phyloP scores from a whole-genome alignment of 2,329 filamentous ascomycete genomes.

The Aureobasidium sp. region DNA sequence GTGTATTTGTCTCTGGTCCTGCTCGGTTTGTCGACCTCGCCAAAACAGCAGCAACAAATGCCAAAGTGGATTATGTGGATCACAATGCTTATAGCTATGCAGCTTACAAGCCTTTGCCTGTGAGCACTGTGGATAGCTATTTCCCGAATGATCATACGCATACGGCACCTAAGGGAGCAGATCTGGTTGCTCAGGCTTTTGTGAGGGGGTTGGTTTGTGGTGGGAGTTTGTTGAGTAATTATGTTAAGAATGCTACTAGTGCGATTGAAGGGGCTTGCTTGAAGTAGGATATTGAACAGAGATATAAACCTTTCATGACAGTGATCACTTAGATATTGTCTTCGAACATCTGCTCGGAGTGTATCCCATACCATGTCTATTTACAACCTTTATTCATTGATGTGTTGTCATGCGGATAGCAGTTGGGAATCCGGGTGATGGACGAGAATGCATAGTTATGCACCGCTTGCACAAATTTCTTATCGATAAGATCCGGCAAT shows the following conservation, averaged over 20 bases:
- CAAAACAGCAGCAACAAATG: constrained; percentile 41
- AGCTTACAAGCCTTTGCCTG: constrained; percentile 44
- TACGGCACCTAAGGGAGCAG: constrained; percentile 48
- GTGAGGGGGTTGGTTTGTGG: constrained; percentile 37
- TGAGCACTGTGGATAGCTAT: constrained; percentile 40
- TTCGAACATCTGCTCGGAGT: too few relatives aligned
- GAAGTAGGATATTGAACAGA: neutral
- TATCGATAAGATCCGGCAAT: neutral
- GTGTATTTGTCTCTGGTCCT: constrained; percentile 40
- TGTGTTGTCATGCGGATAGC: too few relatives aligned
- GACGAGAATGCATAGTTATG: neutral
- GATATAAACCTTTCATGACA: too few relatives aligned
- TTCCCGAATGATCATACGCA: constrained; percentile 57
- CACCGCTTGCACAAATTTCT: neutral
- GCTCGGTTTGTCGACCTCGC: constrained; percentile 51
- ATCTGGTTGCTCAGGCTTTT: constrained; percentile 49
- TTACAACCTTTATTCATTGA: too few relatives aligned
- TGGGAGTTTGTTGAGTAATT: constrained; percentile 1
- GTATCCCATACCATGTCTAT: too few relatives aligned
- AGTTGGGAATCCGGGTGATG: too few relatives aligned
- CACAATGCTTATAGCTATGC: constrained; percentile 52
- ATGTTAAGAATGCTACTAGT: constrained; percentile 13
- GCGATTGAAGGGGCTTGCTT: constrained; percentile 5
- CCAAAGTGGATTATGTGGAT: constrained; percentile 44
- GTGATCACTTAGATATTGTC: too few relatives aligned